Evolutionary conservation across 345 rosid species (phyloP).

Genomic region (Streptanthus diversifolius): DNA sequence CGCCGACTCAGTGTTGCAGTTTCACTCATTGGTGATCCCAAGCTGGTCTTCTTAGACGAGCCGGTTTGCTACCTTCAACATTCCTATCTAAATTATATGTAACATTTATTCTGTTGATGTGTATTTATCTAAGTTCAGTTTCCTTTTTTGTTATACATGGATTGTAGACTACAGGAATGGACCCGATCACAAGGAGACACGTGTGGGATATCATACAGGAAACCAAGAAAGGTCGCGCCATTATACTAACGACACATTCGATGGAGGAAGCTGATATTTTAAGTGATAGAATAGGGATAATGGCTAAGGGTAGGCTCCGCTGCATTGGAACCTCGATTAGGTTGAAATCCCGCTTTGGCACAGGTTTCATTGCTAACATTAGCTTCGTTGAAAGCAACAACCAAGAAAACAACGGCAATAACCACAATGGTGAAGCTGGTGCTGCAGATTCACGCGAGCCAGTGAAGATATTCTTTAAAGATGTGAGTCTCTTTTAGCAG

Average conservation of each 20-base stretch:
- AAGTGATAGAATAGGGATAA: conserved; percentile 86
- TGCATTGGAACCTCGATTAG: conserved; percentile 88
- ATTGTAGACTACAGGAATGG: conserved; percentile 89
- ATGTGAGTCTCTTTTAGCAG: conserved; percentile 42
- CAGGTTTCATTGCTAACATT: conserved; percentile 76
- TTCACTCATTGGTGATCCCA: conserved; percentile 83
- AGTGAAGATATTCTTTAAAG: conserved; percentile 68
- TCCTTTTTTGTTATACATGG: not conserved
- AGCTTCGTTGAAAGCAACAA: conserved; percentile 55
- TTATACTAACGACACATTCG: conserved; percentile 85
- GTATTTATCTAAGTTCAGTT: not conserved
- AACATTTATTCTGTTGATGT: not conserved
- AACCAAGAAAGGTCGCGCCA: conserved; percentile 81
- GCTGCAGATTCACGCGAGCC: conserved; percentile 41
- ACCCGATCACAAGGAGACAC: conserved; percentile 90
- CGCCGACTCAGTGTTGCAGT: conserved; percentile 93
- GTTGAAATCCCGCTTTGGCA: conserved; percentile 84
- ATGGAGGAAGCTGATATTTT: conserved; percentile 94
- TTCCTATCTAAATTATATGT: not conserved
- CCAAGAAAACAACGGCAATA: conserved; percentile 32
- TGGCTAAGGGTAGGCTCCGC: conserved; percentile 94
- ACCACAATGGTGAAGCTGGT: conserved; percentile 28
- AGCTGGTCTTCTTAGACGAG: conserved; percentile 80
- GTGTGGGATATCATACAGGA: conserved; percentile 89
- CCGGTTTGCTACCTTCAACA: conserved; percentile 45